Conservation (phyloP, 805 yeast genomes). For the Yarrowia bubula region DNA sequence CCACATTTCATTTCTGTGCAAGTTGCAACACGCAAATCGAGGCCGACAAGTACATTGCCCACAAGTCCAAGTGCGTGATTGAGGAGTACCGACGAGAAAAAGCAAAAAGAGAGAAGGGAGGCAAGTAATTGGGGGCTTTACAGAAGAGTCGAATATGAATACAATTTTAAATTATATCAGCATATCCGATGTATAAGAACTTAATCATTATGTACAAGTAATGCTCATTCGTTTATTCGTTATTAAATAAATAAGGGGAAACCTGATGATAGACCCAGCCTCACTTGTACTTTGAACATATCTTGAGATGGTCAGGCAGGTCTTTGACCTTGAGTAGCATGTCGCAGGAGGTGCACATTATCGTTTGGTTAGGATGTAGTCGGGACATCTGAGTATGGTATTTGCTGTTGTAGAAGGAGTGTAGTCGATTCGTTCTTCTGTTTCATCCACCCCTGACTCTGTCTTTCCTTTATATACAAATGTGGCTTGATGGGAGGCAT, state of each 20-base stretch:
- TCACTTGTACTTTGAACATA: not conserved
- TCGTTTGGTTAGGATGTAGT: slow-evolving; percentile 5
- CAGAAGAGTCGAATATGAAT: too few species aligned
- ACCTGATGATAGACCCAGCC: not conserved
- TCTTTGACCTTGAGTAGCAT: slow-evolving; percentile 4
- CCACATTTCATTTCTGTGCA: not conserved
- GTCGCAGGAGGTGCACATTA: slow-evolving; percentile 7
- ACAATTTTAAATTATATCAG: too few species aligned
- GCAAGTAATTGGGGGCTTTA: not conserved
- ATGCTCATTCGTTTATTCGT: too few species aligned
- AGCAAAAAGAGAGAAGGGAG: not conserved
- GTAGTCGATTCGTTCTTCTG: not conserved
- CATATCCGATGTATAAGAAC: too few species aligned
- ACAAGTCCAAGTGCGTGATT: slow-evolving; percentile 3
- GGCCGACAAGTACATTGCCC: not conserved
- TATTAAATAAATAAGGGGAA: not conserved
- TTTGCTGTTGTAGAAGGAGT: not conserved
- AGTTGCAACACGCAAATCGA: not conserved
- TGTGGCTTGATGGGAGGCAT: not conserved
- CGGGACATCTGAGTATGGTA: not conserved
- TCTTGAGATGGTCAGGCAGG: not conserved
- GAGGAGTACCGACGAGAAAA: not conserved
- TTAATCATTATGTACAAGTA: too few species aligned
- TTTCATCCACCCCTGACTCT: too few species aligned
- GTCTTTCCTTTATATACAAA: not conserved